Conservation (phyloP, 495 filamentous ascomycete species). For the Aspergillus olivimuriae region DNA sequence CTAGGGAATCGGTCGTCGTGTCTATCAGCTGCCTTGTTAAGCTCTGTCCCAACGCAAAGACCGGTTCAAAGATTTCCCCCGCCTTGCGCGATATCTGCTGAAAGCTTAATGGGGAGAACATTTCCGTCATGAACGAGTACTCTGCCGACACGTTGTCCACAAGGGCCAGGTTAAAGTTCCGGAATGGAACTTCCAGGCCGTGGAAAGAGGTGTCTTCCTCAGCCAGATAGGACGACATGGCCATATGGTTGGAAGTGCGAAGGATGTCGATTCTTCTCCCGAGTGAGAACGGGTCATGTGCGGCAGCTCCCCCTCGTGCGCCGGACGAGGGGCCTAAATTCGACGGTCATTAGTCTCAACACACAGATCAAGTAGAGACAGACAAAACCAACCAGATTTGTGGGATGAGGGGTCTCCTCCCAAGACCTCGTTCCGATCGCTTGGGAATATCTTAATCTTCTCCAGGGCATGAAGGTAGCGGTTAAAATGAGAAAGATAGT, state of each 20-base stretch:
- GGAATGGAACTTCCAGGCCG: slow-evolving; percentile 83
- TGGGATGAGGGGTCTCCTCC: slow-evolving; percentile 67
- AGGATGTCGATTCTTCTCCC: slow-evolving; percentile 79
- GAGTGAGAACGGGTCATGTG: slow-evolving; percentile 82
- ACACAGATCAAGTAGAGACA: background rate
- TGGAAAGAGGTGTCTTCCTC: slow-evolving; percentile 82
- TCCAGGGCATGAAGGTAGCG: slow-evolving; percentile 79
- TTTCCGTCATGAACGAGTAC: slow-evolving; percentile 85
- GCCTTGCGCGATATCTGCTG: slow-evolving; percentile 60
- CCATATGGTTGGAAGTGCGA: slow-evolving; percentile 59
- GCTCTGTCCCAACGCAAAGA: slow-evolving; percentile 70
- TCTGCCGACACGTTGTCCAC: slow-evolving; percentile 93
- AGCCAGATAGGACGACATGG: slow-evolving; percentile 73
- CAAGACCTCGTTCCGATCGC: slow-evolving; percentile 81
- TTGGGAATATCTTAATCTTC: slow-evolving; percentile 72
- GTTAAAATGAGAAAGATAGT: slow-evolving; percentile 85
- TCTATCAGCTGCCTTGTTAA: slow-evolving; percentile 73
- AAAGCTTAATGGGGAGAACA: slow-evolving; percentile 65
- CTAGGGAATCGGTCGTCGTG: slow-evolving; percentile 73
- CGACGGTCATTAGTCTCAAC: slow-evolving; percentile 12
- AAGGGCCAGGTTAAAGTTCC: slow-evolving; percentile 88
- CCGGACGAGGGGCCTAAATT: no score
- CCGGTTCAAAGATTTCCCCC: slow-evolving; percentile 73
- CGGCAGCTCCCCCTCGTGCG: slow-evolving; percentile 45
- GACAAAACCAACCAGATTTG: slow-evolving; percentile 39